These are phyloP conservation scores for Penicillium daleae DNA, from an alignment of 495 filamentous ascomycete species.

Conservation along the genomic window DNA sequence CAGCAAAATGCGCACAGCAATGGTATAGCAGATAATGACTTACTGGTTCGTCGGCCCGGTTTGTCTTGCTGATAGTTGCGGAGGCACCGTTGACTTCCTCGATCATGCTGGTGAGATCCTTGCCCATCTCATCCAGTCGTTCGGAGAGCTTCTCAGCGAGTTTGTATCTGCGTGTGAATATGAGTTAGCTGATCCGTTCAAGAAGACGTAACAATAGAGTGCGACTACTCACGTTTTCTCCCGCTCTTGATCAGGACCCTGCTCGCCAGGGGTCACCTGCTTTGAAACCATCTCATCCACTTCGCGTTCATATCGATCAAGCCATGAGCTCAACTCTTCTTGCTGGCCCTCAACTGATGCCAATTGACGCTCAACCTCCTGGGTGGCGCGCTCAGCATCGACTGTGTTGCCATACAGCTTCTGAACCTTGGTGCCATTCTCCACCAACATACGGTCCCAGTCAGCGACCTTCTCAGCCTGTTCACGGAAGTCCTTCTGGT, in stretches of 20 bases:
- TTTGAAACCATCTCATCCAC: slow-evolving; percentile 83
- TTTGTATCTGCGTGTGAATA: slow-evolving; percentile 61
- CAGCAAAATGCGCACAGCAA: slow-evolving; percentile 5
- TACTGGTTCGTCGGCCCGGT: slow-evolving; percentile 90
- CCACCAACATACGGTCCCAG: slow-evolving; percentile 91
- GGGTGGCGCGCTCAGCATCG: slow-evolving; percentile 86
- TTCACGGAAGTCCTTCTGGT: slow-evolving; percentile 91
- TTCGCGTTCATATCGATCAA: slow-evolving; percentile 88
- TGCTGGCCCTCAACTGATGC: slow-evolving; percentile 87
- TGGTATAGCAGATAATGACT: slow-evolving; percentile 38
- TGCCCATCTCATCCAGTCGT: slow-evolving; percentile 85
- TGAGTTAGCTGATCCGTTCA: slow-evolving; percentile 1
- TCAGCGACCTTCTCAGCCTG: slow-evolving; percentile 83
- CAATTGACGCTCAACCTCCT: slow-evolving; percentile 90
- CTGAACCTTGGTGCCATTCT: slow-evolving; percentile 89
- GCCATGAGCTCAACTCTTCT: slow-evolving; percentile 78
- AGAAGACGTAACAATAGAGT: not conserved
- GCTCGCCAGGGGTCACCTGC: slow-evolving; percentile 67
- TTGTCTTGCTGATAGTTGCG: slow-evolving; percentile 80
- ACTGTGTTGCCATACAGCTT: slow-evolving; percentile 84
- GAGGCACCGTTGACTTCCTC: slow-evolving; percentile 94
- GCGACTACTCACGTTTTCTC: slow-evolving; percentile 71
- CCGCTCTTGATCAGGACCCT: slow-evolving; percentile 90
- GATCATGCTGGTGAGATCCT: slow-evolving; percentile 91
- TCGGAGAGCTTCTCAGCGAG: slow-evolving; percentile 89